Evolutionary conservation across 352 stramenopile genomes (phyloP), one percentile per base, ranked within the genome.

Genomic region (Phytopythium cucurbitacearum): DNA sequence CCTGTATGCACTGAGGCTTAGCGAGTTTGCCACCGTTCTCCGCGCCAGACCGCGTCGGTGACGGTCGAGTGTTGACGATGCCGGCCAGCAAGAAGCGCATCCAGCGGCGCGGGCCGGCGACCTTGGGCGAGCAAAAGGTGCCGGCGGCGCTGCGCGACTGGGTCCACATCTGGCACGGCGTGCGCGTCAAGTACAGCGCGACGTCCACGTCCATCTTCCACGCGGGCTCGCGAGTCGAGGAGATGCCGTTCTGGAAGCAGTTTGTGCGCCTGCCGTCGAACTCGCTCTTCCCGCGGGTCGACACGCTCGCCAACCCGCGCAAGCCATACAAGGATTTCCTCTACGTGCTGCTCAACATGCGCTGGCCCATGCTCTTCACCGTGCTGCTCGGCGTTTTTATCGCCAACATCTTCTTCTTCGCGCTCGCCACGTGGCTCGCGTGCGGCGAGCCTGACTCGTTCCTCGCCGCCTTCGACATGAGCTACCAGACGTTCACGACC

Each of bases 401-500:
- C 21, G 40, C 59, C 32, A 83, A 86, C 50, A 87, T 91, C 48
- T 75, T 88, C 39, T 55, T 74, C 16, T 87, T 94, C 34, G 76
- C 74, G 5, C 28, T 65, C 3, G 9, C 89, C 43, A 60, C 72
- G 36, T 81, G 64, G 39, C 69, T 61, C 28, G 48, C 64, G 37
- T 94, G 83, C 53, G 57, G 70, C 38, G 77, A 91, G 32, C 79
- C 78, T 0, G 65, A 60, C 15, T 56, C 57, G 28, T 82, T 87
- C 40, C 71, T 86, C n/a, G 67, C 76, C 36, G 67, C 76, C 3
- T 87, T 89, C 46, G 73, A 89, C 51, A 44, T 91, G 38, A 91
- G 76, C 46, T 94, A 94, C 57, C 83, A 94, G 62, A 91, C 83
- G 2, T 94, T 91, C 55, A 91, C 79, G 11, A 94, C 83, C 5